Evolutionary conservation across 1,284 basidiomycete genomes (phyloP).

Genomic region (Cerioporus squamosus): DNA sequence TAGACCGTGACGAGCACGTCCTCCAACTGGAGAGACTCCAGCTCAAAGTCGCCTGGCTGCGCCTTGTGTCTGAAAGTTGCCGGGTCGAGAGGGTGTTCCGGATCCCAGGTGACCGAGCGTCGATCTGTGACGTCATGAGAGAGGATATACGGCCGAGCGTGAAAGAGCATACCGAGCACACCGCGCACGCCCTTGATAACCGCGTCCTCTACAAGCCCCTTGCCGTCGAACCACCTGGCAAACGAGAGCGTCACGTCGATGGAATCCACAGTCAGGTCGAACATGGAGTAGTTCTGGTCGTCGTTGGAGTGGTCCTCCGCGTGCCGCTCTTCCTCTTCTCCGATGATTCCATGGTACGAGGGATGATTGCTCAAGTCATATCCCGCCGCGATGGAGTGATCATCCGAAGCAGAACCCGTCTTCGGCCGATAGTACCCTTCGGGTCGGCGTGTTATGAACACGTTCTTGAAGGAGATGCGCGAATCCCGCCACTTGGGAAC

Average conservation of each 20-base stretch:
- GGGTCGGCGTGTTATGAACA: constrained; percentile 89
- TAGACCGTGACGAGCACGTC: constrained; percentile 95
- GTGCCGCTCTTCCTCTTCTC: constrained; percentile 43
- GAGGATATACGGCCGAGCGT: neutral
- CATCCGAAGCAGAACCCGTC: constrained; percentile 30
- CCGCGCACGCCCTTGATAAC: constrained; percentile 94
- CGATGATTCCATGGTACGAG: constrained; percentile 61
- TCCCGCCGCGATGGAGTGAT: constrained; percentile 62
- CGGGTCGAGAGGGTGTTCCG: constrained; percentile 78
- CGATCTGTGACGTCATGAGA: constrained; percentile 62
- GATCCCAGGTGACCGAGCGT: constrained; percentile 88
- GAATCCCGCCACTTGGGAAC: constrained; percentile 98
- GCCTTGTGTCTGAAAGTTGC: constrained; percentile 79
- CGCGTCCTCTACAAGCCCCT: constrained; percentile 90
- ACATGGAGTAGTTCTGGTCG: constrained; percentile 81
- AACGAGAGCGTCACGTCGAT: constrained; percentile 97
- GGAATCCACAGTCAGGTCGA: constrained; percentile 91
- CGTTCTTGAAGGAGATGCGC: constrained; percentile 95
- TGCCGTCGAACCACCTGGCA: constrained; percentile 93
- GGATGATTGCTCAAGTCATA: constrained; percentile 81
- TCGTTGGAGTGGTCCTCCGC: constrained; percentile 40
- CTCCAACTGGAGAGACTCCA: constrained; percentile 89
- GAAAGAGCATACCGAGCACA: constrained; percentile 70
- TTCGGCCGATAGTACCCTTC: constrained; percentile 23
- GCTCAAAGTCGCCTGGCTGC: constrained; percentile 87